Base-by-base conservation (phyloP, 257 asterid genomes). In the Solanum verrucosum region DNA sequence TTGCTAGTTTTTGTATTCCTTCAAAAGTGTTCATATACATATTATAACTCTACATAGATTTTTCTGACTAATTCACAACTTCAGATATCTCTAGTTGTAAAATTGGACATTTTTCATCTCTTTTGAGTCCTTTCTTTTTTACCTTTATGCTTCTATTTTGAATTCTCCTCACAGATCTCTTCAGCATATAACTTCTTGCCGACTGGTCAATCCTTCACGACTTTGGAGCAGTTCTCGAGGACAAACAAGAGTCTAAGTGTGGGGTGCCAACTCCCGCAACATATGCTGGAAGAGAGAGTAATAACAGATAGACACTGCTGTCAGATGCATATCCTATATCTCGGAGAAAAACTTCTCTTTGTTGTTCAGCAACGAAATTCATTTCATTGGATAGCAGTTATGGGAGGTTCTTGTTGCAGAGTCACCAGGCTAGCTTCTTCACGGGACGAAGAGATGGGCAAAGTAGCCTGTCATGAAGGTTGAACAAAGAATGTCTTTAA, bases 391-490 rank as follows among this genome's bases (percentile, higher is more conserved):
- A 52, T 31, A 18, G 42, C 86, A 49, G 4, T 52, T 82, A 82
- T 21, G 29, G 86, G 86, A 82, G 86, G 86, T 38, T 82, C 86
- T 40, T 82, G 86, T 40, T 82, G 86, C 29, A 82, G 70, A 82
- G 86, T 31, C 71, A 82, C 74, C 27, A 81, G 18, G 25, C 67
- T 15, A 56, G 82, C 60, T 38, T 59, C 78, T 78, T 63, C 79
- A 73, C 71, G 34, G 21, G 29, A 27, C 3, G 14, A 46, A 40
- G 82, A 67, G 79, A 67, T 85, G 23, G 77, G 79, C 63, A 65
- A 85, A 63, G 74, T 37, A 84, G 78, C 27, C 87, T 59, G 74
- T 37, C 1, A 34, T 37, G 60, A n/a, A 84, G 87, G 38, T n/a
- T 33, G 34, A 60, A 65, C 78, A 60, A 4, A 60, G 21, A 60